These are phyloP conservation scores for Diaporthe sp. DNA, from an alignment of 2,329 filamentous ascomycete species.

Conservation along the genomic window DNA sequence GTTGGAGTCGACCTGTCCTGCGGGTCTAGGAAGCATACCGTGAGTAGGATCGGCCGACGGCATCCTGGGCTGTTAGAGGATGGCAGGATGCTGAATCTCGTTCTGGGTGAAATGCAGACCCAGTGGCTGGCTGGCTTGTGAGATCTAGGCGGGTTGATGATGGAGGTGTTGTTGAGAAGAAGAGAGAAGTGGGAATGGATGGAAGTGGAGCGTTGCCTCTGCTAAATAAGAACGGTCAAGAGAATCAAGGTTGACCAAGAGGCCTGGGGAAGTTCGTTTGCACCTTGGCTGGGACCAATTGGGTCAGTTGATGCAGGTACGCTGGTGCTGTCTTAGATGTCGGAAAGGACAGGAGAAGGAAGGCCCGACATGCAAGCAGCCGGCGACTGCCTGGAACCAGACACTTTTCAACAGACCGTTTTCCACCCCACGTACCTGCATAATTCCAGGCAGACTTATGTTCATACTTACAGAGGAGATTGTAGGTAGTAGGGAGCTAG, in stretches of 20 bases:
- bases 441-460: background rate
- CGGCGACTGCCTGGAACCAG: background rate
- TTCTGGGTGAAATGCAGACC: background rate
- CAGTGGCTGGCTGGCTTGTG: background rate
- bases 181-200: background rate
- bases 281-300: background rate
- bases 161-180: background rate
- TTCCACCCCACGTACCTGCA: background rate
- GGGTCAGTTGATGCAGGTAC: background rate
- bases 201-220: background rate
- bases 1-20: background rate
- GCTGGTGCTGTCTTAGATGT: background rate
- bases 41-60: background rate
- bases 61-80: background rate
- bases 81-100: background rate
- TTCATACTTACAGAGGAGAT: no score
- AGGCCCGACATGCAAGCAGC: constrained; percentile 1
- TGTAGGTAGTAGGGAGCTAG: background rate
- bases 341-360: background rate
- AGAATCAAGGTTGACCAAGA: background rate
- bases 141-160: background rate
- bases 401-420: background rate
- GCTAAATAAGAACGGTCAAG: no score
- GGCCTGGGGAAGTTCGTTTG: background rate
- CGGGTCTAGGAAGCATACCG: background rate